Percentiles rank a stretch among this genome's conserved stretches.
Conservation (phyloP, 208 protist species). For the Herpetomonas samuelpessoai region DNA sequence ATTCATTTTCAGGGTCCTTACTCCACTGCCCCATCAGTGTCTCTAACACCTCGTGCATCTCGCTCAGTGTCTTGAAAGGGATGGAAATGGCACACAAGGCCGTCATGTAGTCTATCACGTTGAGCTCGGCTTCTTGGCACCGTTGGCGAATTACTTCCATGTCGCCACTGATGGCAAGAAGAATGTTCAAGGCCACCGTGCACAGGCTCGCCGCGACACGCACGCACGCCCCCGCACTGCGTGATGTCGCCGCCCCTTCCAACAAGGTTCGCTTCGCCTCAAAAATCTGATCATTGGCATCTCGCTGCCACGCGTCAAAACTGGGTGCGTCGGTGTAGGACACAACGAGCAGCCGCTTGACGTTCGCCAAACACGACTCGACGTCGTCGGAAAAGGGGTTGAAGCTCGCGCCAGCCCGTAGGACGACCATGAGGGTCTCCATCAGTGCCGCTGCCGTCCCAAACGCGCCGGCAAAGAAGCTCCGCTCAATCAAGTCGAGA, state of each 20-base stretch:
- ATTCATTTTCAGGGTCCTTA: conserved; percentile 18
- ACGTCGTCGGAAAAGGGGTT: conserved; percentile 51
- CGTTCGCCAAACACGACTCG: conserved; percentile 52
- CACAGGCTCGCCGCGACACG: conserved; percentile 45
- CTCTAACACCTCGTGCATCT: conserved; percentile 36
- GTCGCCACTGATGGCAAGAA: conserved; percentile 75
- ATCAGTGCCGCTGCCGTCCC: conserved; percentile 48
- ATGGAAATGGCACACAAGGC: conserved; percentile 65
- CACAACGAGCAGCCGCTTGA: conserved; percentile 48
- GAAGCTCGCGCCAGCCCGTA: conserved; percentile 26
- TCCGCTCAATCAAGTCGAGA: conserved; percentile 49
- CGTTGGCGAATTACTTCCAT: conserved; percentile 35
- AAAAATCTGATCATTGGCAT: conserved; percentile 48
- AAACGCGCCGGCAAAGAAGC: conserved; percentile 63
- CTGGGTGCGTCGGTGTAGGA: conserved; percentile 19
- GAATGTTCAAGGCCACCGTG: conserved; percentile 46
- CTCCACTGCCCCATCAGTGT: conserved; percentile 21
- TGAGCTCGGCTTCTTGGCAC: conserved; percentile 43
- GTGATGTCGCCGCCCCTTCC: conserved; percentile 1
- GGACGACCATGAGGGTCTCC: conserved; percentile 34
- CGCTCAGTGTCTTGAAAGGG: conserved; percentile 44
- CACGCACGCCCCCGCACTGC: conserved; percentile 2
- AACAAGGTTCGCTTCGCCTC: conserved; percentile 49
- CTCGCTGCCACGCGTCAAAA: conserved; percentile 33
- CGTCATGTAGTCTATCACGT: conserved; percentile 55